Conservation (phyloP, 2,329 filamentous ascomycete species). For the Cordyceps cateniannulata region DNA sequence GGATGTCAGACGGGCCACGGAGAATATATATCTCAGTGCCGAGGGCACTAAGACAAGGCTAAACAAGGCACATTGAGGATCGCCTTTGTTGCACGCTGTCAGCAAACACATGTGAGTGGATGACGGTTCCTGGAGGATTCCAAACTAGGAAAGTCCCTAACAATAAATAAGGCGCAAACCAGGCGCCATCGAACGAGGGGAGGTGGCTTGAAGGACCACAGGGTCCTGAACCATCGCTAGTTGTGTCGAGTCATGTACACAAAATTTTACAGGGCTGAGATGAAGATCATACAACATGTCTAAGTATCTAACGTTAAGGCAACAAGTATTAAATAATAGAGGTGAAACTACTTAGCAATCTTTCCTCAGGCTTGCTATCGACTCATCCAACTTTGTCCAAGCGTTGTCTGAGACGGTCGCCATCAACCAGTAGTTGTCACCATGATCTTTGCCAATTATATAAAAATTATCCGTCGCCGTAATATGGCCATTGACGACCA, state of each 20-base stretch:
- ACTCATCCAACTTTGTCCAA: not conserved
- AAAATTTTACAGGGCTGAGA: too few species aligned
- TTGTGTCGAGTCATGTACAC: too few species aligned
- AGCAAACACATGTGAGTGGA: not conserved
- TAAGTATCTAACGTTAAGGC: not conserved
- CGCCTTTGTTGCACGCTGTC: not conserved
- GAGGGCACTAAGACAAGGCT: not conserved
- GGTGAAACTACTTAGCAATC: not conserved
- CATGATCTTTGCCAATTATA: not conserved
- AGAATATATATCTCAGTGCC: not conserved
- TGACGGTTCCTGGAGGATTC: not conserved
- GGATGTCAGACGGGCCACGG: not conserved
- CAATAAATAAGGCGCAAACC: not conserved
- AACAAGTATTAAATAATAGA: not conserved
- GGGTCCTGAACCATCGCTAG: too few species aligned
- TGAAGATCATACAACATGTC: too few species aligned
- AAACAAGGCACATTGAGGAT: not conserved
- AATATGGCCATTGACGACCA: not conserved
- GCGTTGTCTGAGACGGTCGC: conserved; percentile 1
- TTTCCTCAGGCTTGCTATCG: not conserved
- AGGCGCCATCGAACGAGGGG: too few species aligned
- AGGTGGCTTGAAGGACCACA: too few species aligned
- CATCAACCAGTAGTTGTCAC: conserved; percentile 7
- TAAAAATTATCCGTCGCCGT: conserved; percentile 1
- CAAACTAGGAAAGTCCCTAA: not conserved